These are phyloP conservation scores for Candida andamanensis DNA, from an alignment of 805 yeast species.

Conservation along the genomic window DNA sequence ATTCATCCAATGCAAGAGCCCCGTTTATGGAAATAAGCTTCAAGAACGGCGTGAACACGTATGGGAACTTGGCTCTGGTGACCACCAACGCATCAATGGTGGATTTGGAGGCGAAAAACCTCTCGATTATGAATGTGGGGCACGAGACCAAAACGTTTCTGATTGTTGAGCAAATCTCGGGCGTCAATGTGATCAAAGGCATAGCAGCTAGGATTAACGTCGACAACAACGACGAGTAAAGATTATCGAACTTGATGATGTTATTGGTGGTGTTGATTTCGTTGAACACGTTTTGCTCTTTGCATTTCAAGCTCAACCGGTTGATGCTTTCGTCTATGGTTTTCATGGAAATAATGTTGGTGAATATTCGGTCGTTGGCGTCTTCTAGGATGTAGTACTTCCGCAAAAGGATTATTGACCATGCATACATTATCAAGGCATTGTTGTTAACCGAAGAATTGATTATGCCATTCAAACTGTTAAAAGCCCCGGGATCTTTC, in stretches of 20 bases:
- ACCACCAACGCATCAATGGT: conserved; percentile 44
- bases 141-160: conserved; percentile 37
- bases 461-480: conserved; percentile 37
- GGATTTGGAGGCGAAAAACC: conserved; percentile 43
- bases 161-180: conserved; percentile 39
- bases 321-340: conserved; percentile 19
- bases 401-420: conserved; percentile 59
- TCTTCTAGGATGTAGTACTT: conserved; percentile 45
- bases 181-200: conserved; percentile 47
- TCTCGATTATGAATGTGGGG: conserved; percentile 40
- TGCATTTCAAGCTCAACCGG: conserved; percentile 36
- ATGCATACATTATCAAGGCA: conserved; percentile 53
- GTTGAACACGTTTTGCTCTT: conserved; percentile 39
- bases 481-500: conserved; percentile 31
- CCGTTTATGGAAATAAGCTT: conserved; percentile 59
- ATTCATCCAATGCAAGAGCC: conserved; percentile 59
- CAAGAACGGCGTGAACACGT: conserved; percentile 54
- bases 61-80: conserved; percentile 73
- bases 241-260: conserved; percentile 43
- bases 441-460: conserved; percentile 31
- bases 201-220: conserved; percentile 40
- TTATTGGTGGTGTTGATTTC: conserved; percentile 38
- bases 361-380: conserved; percentile 17
- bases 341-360: conserved; percentile 13
- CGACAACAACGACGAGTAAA: conserved; percentile 48